Base-by-base conservation (phyloP, 1,284 basidiomycete species). In the Dichomitus squalens region DNA sequence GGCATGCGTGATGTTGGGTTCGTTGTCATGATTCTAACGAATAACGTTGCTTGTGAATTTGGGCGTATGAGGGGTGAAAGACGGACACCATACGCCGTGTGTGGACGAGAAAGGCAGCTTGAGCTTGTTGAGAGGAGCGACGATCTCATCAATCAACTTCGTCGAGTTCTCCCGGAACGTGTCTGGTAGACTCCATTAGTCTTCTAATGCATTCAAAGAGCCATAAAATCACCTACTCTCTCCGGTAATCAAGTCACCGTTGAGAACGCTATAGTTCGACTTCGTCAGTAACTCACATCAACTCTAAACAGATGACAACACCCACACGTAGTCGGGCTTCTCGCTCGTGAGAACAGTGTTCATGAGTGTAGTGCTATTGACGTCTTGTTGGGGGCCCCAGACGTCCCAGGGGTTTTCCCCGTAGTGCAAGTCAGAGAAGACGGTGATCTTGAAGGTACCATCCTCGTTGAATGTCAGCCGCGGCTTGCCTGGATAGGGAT, bases 341-440 rank as follows among this genome's bases (percentile, higher is more conserved):
- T 88, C 86, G 47, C 79, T 72, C 0, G 70, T 64, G 25, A 88
- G 65, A 9, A 88, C 75, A 0, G 64, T 73, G 25, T 77, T 75
- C 82, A 87, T 84, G 56, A 88, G 64, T n/a, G 67, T 67, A 1
- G 74, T 75, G 53, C 84, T 86, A 43, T 86, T 83, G 23, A 75
- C 68, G 60, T 88, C 86, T 63, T 88, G 85, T 61, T 79, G 69
- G 20, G 81, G 84, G 0, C 86, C 86, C 84, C 85, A 86, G 8
- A 59, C 69, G 52, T 86, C 85, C 83, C 84, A 86, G 7, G 85
- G 84, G 64, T 87, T 86, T 69, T 87, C 86, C 21, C 86, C 87
- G 58, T 78, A 88, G 64, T 88, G 87, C 31, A 87, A 67, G 64
- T 88, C 87, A 3, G 85, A 86, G 67, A 88, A 87, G 4, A 89